Evolutionary conservation across 2,329 filamentous ascomycete species (phyloP).

Genomic region (Penicillium verrucosum): DNA sequence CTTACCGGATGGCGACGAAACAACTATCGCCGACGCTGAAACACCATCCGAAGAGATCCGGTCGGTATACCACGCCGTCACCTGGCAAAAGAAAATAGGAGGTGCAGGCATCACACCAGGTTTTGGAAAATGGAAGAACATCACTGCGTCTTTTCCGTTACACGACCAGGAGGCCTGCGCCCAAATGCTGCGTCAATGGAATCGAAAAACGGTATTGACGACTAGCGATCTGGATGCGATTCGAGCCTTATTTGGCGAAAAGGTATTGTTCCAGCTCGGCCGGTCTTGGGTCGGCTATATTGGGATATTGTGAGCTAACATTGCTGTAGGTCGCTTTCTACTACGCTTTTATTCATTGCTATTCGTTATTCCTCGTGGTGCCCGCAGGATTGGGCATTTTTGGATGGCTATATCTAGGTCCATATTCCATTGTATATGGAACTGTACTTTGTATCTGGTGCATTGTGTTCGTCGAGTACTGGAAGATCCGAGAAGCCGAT

Average conservation of each 20-base stretch:
- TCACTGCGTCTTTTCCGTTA: slow-evolving; percentile 75
- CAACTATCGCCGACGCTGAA: slow-evolving; percentile 70
- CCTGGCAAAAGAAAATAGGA: slow-evolving; percentile 67
- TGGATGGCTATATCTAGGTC: slow-evolving; percentile 77
- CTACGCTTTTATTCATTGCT: slow-evolving; percentile 89
- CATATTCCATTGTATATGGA: slow-evolving; percentile 79
- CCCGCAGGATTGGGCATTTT: slow-evolving; percentile 74
- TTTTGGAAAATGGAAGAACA: slow-evolving; percentile 67
- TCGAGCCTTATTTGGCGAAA: slow-evolving; percentile 73
- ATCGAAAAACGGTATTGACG: slow-evolving; percentile 60
- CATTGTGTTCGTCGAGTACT: slow-evolving; percentile 87
- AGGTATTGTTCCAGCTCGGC: slow-evolving; percentile 34
- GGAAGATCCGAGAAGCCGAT: slow-evolving; percentile 90
- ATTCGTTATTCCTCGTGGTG: slow-evolving; percentile 81
- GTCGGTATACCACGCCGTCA: slow-evolving; percentile 82
- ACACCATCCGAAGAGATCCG: slow-evolving; percentile 85
- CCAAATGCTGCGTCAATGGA: slow-evolving; percentile 71
- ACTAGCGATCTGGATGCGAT: slow-evolving; percentile 71
- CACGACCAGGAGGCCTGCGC: slow-evolving; percentile 75
- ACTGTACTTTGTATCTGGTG: slow-evolving; percentile 79
- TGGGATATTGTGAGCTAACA: background rate
- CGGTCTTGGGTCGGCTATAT: background rate
- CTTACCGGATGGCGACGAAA: slow-evolving; percentile 70
- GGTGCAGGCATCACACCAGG: slow-evolving; percentile 73
- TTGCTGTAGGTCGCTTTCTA: slow-evolving; percentile 73